Evolutionary conservation across 1,284 basidiomycete species (phyloP), one percentile per base, ranked within the genome.

Genomic region (Gomphus sp.): DNA sequence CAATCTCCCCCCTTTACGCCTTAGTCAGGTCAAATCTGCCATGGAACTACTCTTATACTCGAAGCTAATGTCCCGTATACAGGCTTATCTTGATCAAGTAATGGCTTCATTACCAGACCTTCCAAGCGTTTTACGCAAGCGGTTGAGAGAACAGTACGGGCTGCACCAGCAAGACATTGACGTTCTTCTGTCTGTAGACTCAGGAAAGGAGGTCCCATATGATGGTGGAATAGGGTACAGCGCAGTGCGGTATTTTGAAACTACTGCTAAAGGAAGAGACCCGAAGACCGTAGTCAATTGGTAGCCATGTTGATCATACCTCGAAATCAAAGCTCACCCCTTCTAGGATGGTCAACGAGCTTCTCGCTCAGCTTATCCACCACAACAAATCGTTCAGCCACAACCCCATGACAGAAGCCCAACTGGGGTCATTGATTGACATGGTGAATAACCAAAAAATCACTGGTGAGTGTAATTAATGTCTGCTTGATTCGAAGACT

Each of bases 281-380:
- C 79, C 88, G 1, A 87, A 87, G 66, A 74, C 80, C 4, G 90
- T 86, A 6, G 80, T 88, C 33, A 98, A 98, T 69, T 98, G 94
- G 95, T 93, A 59, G 69, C 33, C 48, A 33, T 22, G n/a, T 8
- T 11, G 18, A 56, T 9, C n/a, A 10, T 39, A 52, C 18, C 18
- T 55, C 28, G 54, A 45, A 56, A 22, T 59, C 39, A 44, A 22
- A 54, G 55, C 56, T 12, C 47, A 44, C 52, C 28, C 44, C 31
- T 4, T 37, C 61, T 37, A 95, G 93, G 92, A 82, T 95, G 71
- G 86, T 84, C 7, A 91, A 97, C 65, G 91, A 94, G 62, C 75
- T 95, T 0, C 73, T 94, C 7, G 91, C 91, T 0, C 84, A 89
- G 64, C 75, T 96, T 6, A 73, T 85, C 0, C 78, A 80, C 44